Evolutionary conservation across 495 filamentous ascomycete genomes (phyloP).

Genomic region (Amorphotheca resinae): DNA sequence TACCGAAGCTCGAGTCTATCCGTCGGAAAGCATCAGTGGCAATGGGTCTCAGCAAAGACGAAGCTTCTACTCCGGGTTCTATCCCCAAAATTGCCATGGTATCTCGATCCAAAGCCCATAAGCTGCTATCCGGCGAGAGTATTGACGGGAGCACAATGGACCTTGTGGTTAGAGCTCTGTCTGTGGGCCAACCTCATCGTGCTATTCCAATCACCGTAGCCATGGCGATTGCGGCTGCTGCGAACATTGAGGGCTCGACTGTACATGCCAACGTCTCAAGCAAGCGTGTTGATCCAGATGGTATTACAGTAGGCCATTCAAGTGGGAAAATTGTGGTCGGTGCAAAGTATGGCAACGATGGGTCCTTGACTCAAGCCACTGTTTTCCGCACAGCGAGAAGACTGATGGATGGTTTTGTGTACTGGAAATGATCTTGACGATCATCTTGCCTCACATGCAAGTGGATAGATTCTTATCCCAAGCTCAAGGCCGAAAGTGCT

Average conservation of each 20-base stretch:
- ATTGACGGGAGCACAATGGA: conserved; percentile 19
- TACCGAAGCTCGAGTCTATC: conserved; percentile 45
- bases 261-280: conserved; percentile 24
- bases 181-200: conserved; percentile 48
- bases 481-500: too few relatives aligned
- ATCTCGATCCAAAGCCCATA: conserved; percentile 26
- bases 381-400: conserved; percentile 21
- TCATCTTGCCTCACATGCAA: too few relatives aligned
- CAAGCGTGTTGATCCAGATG: conserved; percentile 21
- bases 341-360: conserved; percentile 9
- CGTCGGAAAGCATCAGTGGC: conserved; percentile 42
- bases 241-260: conserved; percentile 36
- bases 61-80: conserved; percentile 37
- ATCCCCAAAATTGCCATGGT: conserved; percentile 58
- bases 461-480: too few relatives aligned
- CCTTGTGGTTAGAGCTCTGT: conserved; percentile 22
- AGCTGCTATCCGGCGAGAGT: conserved; percentile 21
- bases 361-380: conserved; percentile 9
- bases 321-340: conserved; percentile 38
- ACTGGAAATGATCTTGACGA: conserved; percentile 14
- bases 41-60: conserved; percentile 46
- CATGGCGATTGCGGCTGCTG: conserved; percentile 47
- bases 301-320: conserved; percentile 46
- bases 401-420: conserved; percentile 20
- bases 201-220: conserved; percentile 51